phyloP scores from a whole-genome alignment of 345 rosid species.

The Euphorbia peplus region DNA sequence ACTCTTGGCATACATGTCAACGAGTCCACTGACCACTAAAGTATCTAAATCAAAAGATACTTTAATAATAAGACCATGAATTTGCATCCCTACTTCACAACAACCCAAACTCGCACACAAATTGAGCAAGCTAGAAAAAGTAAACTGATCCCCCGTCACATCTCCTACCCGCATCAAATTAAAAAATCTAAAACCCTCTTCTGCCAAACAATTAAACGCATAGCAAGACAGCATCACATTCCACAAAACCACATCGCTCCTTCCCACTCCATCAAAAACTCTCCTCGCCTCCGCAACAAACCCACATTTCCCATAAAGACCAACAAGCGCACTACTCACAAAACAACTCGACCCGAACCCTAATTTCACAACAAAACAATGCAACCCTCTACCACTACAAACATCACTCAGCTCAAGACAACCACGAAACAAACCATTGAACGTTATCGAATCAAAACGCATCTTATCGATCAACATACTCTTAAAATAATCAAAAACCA shows the following conservation, averaged over 20 bases:
- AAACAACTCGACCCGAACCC: slow-evolving; percentile 44
- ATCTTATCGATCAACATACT: slow-evolving; percentile 41
- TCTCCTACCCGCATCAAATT: slow-evolving; percentile 43
- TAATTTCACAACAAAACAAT: slow-evolving; percentile 46
- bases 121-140: slow-evolving; percentile 57
- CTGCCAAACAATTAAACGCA: slow-evolving; percentile 39
- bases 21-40: slow-evolving; percentile 55
- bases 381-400: slow-evolving; percentile 47
- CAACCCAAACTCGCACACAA: slow-evolving; percentile 35
- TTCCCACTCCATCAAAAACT: slow-evolving; percentile 39
- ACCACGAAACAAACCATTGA: slow-evolving; percentile 48
- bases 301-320: slow-evolving; percentile 69
- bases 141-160: slow-evolving; percentile 46
- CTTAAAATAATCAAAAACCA: slow-evolving; percentile 39
- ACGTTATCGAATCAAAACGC: slow-evolving; percentile 45
- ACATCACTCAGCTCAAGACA: slow-evolving; percentile 38
- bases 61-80: slow-evolving; percentile 48
- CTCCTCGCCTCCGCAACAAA: slow-evolving; percentile 38
- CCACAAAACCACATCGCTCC: slow-evolving; percentile 58
- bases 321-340: slow-evolving; percentile 45
- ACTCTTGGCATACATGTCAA: slow-evolving; percentile 56
- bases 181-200: slow-evolving; percentile 43
- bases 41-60: slow-evolving; percentile 44
- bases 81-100: slow-evolving; percentile 44
- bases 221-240: slow-evolving; percentile 59